Percentiles rank a stretch among this genome's conserved stretches.
These are phyloP conservation scores for Asparagopsis taxiformis DNA, from an alignment of 31 red algal species.

Conservation along the genomic window DNA sequence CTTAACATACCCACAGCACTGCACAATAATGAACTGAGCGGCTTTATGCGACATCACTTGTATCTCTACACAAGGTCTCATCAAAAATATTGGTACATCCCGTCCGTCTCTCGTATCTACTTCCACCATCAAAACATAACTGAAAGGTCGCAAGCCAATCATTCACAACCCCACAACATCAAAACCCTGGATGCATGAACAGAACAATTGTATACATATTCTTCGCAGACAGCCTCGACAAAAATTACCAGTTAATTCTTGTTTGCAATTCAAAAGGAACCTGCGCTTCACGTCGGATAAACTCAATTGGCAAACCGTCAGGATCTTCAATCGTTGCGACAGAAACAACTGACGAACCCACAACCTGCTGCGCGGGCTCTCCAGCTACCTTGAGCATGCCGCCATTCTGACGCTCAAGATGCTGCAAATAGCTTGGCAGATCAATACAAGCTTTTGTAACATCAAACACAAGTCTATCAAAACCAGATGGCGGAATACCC, in stretches of 20 bases:
- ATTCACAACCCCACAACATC: not conserved
- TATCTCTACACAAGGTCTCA: too few species aligned
- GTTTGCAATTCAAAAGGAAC: slow-evolving; percentile 30
- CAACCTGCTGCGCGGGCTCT: slow-evolving; percentile 47
- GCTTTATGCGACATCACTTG: too few species aligned
- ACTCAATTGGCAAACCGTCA: slow-evolving; percentile 64
- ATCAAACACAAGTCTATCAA: slow-evolving; percentile 69
- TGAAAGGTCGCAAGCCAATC: too few species aligned
- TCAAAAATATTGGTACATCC: too few species aligned
- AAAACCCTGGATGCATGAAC: not conserved
- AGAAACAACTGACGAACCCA: slow-evolving; percentile 42
- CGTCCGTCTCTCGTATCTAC: too few species aligned
- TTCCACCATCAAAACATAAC: too few species aligned
- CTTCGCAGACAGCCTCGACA: not conserved
- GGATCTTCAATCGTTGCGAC: slow-evolving; percentile 62
- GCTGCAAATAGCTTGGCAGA: slow-evolving; percentile 57
- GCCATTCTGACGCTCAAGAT: slow-evolving; percentile 60
- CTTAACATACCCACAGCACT: too few species aligned
- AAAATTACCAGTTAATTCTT: slow-evolving; percentile 35
- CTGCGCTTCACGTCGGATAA: slow-evolving; percentile 64
- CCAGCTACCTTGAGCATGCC: slow-evolving; percentile 24
- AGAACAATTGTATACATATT: not conserved
- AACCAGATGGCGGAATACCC: slow-evolving; percentile 40
- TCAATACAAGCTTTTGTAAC: slow-evolving; percentile 65
- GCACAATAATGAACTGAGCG: too few species aligned